These are phyloP conservation scores for Talinum fruticosum DNA, from an alignment of 148 eudicot genomes.

Conservation along the genomic window DNA sequence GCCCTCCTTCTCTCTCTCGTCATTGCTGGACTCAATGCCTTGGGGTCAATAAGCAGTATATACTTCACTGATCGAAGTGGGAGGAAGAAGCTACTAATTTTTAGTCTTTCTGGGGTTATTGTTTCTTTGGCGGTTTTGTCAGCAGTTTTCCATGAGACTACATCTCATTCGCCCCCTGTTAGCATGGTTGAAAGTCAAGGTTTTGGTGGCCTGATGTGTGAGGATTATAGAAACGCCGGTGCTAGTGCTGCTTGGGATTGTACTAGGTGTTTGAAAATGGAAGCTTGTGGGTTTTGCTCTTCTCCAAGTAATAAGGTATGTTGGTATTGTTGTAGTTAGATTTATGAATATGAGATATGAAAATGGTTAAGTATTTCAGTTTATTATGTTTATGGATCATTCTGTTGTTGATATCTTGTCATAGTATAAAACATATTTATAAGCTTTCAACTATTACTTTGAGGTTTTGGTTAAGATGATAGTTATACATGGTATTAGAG, in stretches of 20 bases:
- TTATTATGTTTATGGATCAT: too few relatives aligned
- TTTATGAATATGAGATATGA: background rate
- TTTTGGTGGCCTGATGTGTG: slow-evolving; percentile 35
- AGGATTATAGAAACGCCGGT: slow-evolving; percentile 24
- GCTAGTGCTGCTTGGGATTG: slow-evolving; percentile 38
- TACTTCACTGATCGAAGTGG: slow-evolving; percentile 59
- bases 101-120: slow-evolving; percentile 48
- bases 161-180: slow-evolving; percentile 44
- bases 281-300: slow-evolving; percentile 49
- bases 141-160: slow-evolving; percentile 41
- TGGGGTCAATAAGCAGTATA: slow-evolving; percentile 57
- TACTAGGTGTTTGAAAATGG: slow-evolving; percentile 44
- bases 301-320: slow-evolving; percentile 38
- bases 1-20: slow-evolving; percentile 65
- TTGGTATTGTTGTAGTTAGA: background rate
- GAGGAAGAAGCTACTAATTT: slow-evolving; percentile 51
- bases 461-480: too few relatives aligned
- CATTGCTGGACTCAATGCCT: slow-evolving; percentile 58
- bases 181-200: slow-evolving; percentile 30
- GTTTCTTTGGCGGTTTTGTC: slow-evolving; percentile 41
- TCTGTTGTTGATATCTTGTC: too few relatives aligned
- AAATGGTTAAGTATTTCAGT: too few relatives aligned
- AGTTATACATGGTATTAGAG: too few relatives aligned
- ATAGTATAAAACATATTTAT: too few relatives aligned
- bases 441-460: too few relatives aligned